Conservation (phyloP, 495 filamentous ascomycete species). For the Staphylotrichum tortipilum region DNA sequence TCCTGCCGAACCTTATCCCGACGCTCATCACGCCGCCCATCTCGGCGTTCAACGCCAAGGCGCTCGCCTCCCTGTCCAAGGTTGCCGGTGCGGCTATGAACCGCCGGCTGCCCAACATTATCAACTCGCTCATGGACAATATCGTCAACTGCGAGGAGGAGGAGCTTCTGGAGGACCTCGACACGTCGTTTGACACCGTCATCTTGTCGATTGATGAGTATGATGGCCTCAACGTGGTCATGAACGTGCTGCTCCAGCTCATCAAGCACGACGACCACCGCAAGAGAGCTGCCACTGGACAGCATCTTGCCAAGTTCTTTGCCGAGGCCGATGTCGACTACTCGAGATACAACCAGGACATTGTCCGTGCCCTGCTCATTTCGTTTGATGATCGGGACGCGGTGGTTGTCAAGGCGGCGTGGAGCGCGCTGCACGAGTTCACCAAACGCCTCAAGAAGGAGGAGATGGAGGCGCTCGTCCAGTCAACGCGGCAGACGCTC, state of each 20-base stretch:
- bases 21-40: constrained; percentile 87
- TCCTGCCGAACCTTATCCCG: constrained; percentile 90
- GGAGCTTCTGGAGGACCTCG: constrained; percentile 63
- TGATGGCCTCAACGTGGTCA: constrained; percentile 87
- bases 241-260: constrained; percentile 81
- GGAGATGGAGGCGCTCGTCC: constrained; percentile 92
- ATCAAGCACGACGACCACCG: constrained; percentile 88
- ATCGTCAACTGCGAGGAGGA: constrained; percentile 72
- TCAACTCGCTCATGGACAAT: constrained; percentile 89
- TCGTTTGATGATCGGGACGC: constrained; percentile 82
- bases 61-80: constrained; percentile 82
- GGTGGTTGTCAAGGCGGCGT: constrained; percentile 84
- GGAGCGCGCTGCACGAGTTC: constrained; percentile 79
- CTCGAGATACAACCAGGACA: constrained; percentile 87
- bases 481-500: constrained; percentile 74
- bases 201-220: constrained; percentile 90
- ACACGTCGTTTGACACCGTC: constrained; percentile 74
- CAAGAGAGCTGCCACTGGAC: constrained; percentile 65
- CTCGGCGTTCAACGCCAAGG: constrained; percentile 85
- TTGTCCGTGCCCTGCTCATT: constrained; percentile 79
- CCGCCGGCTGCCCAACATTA: constrained; percentile 73
- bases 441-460: constrained; percentile 88
- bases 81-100: constrained; percentile 87
- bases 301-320: constrained; percentile 86
- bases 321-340: constrained; percentile 71